Base-by-base conservation (phyloP, 2,329 filamentous ascomycete genomes). In the Fusarium piperis region DNA sequence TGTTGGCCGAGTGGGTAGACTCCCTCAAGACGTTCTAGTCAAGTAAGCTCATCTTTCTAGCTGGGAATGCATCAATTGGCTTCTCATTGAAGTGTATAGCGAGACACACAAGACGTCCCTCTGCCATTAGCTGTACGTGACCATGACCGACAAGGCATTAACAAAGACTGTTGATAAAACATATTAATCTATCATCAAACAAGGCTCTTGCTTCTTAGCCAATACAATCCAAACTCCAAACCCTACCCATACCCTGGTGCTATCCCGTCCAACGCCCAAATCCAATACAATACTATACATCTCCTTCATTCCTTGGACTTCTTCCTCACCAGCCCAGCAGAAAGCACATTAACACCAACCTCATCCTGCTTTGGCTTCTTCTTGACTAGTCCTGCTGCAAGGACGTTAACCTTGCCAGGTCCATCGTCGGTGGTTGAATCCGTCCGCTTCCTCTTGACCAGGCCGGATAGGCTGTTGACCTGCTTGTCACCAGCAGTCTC, bases 281-380 rank as follows among this genome's bases (percentile, higher is more conserved):
- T 52, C 28, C 39, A 53, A 57, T 48, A 46, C 28, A 51, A 58
- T 2, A 51, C 10, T 61, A 56, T 57, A 57, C 20, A 65, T n/a
- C 26, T 3, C 35, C 3, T 48, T 36, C 59, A 71, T 8, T 65
- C 73, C 77, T 90, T 91, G 28, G 84, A 79, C 78, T 90, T 91
- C 81, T 89, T 90, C 63, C 87, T 83, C 32, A 90, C 80, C 68
- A 89, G 79, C 1, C 85, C 82, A 16, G 80, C 81, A 2, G 80
- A 78, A 18, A 91, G 80, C 11, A 89, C 80, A 76, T 90, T 90
- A 6, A 80, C 77, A 28, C 55, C 59, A 9, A 8, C n/a, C n/a
- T n/a, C 13, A 15, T 71, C 59, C 48, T 81, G 73, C 77, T 89
- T 90, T 13, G 83, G 77, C 77, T 89, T 90, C 78, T 88, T 89